phyloP scores from a whole-genome alignment of 129 eudicot genomes.

The Ambrosia artemisiifolia region DNA sequence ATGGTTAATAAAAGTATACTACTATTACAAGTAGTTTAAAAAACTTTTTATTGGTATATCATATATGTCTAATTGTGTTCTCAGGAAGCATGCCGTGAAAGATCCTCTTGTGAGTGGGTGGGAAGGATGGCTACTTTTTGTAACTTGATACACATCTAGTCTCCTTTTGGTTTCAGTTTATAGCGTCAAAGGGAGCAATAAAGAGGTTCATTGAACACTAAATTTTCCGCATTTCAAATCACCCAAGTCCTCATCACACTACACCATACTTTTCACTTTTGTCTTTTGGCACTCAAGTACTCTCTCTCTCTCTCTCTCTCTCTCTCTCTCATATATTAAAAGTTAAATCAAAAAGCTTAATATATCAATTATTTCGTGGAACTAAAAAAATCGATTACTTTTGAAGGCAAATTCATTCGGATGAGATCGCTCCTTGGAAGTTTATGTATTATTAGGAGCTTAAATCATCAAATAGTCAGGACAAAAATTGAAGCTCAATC shows the following conservation, averaged over 20 bases:
- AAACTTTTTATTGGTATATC: too few relatives aligned
- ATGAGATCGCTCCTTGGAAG: too few relatives aligned
- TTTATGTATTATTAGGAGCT: too few relatives aligned
- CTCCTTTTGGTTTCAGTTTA: conserved; percentile 29
- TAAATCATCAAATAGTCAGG: too few relatives aligned
- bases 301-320: neutral
- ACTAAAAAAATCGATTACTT: too few relatives aligned
- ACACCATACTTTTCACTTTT: conserved; percentile 28
- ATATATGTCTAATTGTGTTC: conserved; percentile 16
- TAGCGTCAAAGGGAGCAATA: conserved; percentile 35
- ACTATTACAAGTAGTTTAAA: too few relatives aligned
- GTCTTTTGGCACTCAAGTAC: conserved; percentile 31
- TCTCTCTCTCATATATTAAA: too few relatives aligned
- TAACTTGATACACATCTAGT: conserved; percentile 29
- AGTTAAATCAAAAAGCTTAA: too few relatives aligned
- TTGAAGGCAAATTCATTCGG: too few relatives aligned
- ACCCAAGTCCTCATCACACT: conserved; percentile 42
- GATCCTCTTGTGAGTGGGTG: conserved; percentile 40
- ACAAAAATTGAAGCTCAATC: too few relatives aligned
- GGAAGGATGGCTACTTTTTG: conserved; percentile 37
- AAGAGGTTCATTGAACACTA: conserved; percentile 44
- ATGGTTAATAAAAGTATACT: too few relatives aligned
- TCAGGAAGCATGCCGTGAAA: conserved; percentile 41
- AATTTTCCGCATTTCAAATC: conserved; percentile 30
- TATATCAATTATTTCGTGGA: too few relatives aligned